Percentiles rank a stretch among this genome's conserved stretches.
Evolutionary conservation across 164 flowering plant genomes (phyloP).

Genomic region (Nymphaea colorata): DNA sequence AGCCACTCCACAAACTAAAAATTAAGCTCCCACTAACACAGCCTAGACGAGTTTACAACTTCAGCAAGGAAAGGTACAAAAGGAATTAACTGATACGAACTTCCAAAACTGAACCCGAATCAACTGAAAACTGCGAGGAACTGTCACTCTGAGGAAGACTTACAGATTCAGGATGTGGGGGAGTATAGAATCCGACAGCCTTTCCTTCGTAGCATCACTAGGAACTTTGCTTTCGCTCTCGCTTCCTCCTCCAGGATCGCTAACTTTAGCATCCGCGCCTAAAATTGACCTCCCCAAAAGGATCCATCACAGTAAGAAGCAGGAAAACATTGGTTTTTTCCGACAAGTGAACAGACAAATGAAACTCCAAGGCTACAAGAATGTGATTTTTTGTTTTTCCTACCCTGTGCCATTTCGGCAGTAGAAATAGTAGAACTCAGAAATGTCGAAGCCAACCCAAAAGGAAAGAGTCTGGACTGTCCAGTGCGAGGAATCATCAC

Average conservation of each 20-base stretch:
- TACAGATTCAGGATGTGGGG: slow-evolving; percentile 65
- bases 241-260: neutral
- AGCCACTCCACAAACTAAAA: neutral
- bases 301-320: neutral
- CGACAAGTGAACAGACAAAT: neutral
- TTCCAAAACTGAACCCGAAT: neutral
- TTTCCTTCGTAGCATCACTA: slow-evolving; percentile 7
- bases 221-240: slow-evolving; percentile 19
- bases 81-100: too few species aligned
- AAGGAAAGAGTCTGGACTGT: too few species aligned
- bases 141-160: slow-evolving; percentile 12
- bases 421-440: too few species aligned
- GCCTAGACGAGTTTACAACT: too few species aligned
- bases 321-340: neutral
- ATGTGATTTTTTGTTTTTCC: too few species aligned
- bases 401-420: too few species aligned
- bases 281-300: neutral
- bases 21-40: too few species aligned
- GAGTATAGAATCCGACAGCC: slow-evolving; percentile 34
- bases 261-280: neutral
- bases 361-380: neutral
- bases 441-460: too few species aligned
- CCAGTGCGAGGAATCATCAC: too few species aligned
- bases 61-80: too few species aligned
- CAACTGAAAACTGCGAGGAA: neutral